Percentiles rank a stretch among this genome's conserved stretches.
These are phyloP conservation scores for Mortierella alpina DNA, from an alignment of 192 early-diverging fungal genomes.

Conservation along the genomic window DNA sequence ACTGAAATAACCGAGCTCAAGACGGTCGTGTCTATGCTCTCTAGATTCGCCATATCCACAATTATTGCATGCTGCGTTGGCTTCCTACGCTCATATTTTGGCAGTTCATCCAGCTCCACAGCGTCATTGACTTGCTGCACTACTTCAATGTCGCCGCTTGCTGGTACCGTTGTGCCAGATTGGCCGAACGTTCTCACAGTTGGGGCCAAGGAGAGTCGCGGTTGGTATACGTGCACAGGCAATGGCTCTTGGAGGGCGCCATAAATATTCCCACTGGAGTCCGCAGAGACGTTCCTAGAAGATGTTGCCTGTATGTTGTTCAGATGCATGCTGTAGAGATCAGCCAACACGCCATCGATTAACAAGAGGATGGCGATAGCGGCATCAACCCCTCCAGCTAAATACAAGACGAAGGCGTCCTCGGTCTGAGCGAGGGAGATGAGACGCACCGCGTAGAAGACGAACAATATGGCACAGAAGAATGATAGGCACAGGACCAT, in stretches of 20 bases:
- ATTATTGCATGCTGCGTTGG: conserved; percentile 27
- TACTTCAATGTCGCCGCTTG: not conserved
- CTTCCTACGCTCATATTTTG: conserved; percentile 18
- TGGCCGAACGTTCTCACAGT: not conserved
- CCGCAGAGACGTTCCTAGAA: not conserved
- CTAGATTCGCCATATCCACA: conserved; percentile 25
- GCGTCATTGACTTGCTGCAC: not conserved
- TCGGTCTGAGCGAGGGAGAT: not conserved
- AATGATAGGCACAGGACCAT: no score
- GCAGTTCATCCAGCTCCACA: conserved; percentile 27
- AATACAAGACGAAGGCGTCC: not conserved
- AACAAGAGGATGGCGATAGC: not conserved
- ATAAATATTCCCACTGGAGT: not conserved
- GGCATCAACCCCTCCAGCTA: conserved; percentile 9
- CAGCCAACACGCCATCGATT: not conserved
- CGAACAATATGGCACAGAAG: no score
- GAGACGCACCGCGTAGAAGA: conserved; percentile 1
- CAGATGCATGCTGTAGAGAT: not conserved
- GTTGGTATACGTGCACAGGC: conserved; percentile 25
- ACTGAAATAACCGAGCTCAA: not conserved
- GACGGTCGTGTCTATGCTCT: conserved; percentile 17
- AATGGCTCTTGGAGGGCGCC: not conserved
- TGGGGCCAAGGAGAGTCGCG: conserved; percentile 1
- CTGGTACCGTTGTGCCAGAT: not conserved
- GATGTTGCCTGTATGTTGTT: not conserved